A percentile compares a stretch with the other conserved stretches of the same genome.
Evolutionary conservation across 495 filamentous ascomycete genomes (phyloP).

Genomic region (Neurospora sp.): DNA sequence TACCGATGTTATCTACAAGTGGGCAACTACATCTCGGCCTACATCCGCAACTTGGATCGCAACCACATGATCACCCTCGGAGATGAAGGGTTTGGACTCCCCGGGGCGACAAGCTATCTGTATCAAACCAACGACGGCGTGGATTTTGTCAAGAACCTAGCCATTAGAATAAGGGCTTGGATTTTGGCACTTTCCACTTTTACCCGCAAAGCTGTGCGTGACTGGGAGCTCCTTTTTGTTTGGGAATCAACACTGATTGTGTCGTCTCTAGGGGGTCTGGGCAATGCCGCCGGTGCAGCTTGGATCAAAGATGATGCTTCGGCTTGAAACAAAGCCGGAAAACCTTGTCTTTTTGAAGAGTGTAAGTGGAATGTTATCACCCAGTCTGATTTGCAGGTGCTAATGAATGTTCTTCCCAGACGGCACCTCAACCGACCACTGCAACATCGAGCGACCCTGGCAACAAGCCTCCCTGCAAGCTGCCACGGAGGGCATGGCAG

Average conservation of each 20-base stretch:
- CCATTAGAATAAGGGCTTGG: constrained; percentile 31
- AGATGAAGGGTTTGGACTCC: constrained; percentile 43
- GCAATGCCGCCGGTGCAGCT: constrained; percentile 27
- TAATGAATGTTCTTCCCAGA: constrained; percentile 16
- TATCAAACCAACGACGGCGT: constrained; percentile 46
- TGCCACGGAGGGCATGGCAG: constrained; percentile 33
- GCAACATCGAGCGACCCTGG: constrained; percentile 38
- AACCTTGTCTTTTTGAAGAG: constrained; percentile 56
- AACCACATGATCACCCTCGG: constrained; percentile 61
- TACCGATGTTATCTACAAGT: constrained; percentile 48
- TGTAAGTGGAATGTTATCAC: constrained; percentile 16
- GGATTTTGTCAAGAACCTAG: constrained; percentile 49
- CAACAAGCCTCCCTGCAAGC: constrained; percentile 43
- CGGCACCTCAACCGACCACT: constrained; percentile 34
- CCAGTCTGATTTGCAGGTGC: background rate
- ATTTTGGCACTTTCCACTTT: constrained; percentile 57
- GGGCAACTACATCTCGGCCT: constrained; percentile 49
- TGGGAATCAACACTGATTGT: background rate
- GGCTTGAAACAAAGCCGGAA: constrained; percentile 35
- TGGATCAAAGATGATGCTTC: constrained; percentile 50
- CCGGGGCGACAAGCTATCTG: constrained; percentile 40
- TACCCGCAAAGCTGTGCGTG: constrained; percentile 42
- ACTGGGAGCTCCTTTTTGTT: background rate
- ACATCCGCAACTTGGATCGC: constrained; percentile 51
- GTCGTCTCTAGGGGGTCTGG: background rate